phyloP scores from a whole-genome alignment of 352 stramenopile genomes.

The Globisporangium spinosum region DNA sequence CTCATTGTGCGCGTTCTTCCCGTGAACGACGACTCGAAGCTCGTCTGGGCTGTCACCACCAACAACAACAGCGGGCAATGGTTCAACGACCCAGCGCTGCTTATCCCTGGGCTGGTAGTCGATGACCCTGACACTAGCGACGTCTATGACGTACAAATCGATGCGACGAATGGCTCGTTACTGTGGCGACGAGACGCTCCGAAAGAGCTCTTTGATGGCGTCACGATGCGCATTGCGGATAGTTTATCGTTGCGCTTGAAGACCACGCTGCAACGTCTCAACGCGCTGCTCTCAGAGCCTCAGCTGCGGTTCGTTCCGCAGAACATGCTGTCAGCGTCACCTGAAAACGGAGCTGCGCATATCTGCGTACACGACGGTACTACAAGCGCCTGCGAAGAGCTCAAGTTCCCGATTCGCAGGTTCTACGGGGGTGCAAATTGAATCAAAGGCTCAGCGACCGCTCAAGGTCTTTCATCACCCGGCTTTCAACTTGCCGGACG shows the following conservation, averaged over 20 bases:
- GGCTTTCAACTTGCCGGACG: background rate
- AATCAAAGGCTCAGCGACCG: background rate
- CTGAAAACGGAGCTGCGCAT: conserved; percentile 3
- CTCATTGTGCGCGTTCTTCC: conserved; percentile 17
- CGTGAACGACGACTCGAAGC: conserved; percentile 25
- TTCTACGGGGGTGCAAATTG: conserved; percentile 14
- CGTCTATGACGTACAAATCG: conserved; percentile 30
- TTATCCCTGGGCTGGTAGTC: conserved; percentile 33
- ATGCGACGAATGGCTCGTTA: conserved; percentile 26
- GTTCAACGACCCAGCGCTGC: conserved; percentile 22
- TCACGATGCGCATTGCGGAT: conserved; percentile 16
- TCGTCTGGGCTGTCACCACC: background rate
- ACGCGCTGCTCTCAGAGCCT: conserved; percentile 26
- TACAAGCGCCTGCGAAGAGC: conserved; percentile 19
- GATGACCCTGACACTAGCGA: conserved; percentile 34
- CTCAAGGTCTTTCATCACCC: background rate
- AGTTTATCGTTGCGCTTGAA: conserved; percentile 18
- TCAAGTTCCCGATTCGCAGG: conserved; percentile 19
- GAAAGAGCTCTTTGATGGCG: conserved; percentile 28
- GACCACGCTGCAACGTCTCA: conserved; percentile 27
- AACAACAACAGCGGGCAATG: conserved; percentile 18
- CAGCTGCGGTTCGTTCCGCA: conserved; percentile 25
- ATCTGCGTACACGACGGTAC: conserved; percentile 31
- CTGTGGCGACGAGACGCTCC: conserved; percentile 12
- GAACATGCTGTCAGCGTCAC: background rate